These are phyloP conservation scores for Moricandia moricandioides DNA, from an alignment of 345 rosid species.

Conservation along the genomic window DNA sequence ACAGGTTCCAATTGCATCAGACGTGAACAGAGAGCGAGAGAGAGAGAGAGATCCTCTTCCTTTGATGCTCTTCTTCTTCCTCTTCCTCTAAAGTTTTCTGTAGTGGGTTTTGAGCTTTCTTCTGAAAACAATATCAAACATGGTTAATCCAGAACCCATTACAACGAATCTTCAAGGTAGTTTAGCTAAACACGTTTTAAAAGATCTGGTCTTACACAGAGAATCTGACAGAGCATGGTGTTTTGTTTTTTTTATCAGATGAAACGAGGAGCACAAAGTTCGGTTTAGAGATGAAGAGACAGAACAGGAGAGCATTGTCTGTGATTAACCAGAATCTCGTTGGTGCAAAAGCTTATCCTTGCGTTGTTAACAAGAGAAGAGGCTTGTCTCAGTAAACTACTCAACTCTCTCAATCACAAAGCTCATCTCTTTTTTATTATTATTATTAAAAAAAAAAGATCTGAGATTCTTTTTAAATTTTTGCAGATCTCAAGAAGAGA, in stretches of 20 bases:
- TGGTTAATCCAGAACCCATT: constrained; percentile 51
- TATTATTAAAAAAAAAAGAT: constrained; percentile 36
- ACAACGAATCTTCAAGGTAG: constrained; percentile 48
- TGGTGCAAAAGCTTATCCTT: constrained; percentile 46
- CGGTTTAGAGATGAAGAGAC: constrained; percentile 49
- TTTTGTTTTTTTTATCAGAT: constrained; percentile 19
- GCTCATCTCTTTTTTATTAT: not conserved
- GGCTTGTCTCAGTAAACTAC: constrained; percentile 46
- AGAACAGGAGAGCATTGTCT: constrained; percentile 62
- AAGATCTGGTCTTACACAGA: not conserved
- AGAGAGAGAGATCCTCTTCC: constrained; percentile 20
- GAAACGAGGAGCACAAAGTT: constrained; percentile 43
- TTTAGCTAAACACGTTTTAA: not conserved
- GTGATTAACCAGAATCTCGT: constrained; percentile 57
- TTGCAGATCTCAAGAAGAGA: constrained; percentile 38
- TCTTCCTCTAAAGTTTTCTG: constrained; percentile 1
- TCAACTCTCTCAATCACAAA: not conserved
- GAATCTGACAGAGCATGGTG: not conserved
- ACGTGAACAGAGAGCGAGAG: not conserved
- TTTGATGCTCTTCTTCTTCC: constrained; percentile 11
- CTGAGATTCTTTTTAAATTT: constrained; percentile 23
- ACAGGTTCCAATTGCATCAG: constrained; percentile 12
- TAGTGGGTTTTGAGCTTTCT: constrained; percentile 21
- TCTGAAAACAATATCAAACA: constrained; percentile 15
- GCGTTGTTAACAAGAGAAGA: constrained; percentile 62